phyloP scores from a whole-genome alignment of 225 moss, liverwort and hornwort genomes.

The Ulota crispa region DNA sequence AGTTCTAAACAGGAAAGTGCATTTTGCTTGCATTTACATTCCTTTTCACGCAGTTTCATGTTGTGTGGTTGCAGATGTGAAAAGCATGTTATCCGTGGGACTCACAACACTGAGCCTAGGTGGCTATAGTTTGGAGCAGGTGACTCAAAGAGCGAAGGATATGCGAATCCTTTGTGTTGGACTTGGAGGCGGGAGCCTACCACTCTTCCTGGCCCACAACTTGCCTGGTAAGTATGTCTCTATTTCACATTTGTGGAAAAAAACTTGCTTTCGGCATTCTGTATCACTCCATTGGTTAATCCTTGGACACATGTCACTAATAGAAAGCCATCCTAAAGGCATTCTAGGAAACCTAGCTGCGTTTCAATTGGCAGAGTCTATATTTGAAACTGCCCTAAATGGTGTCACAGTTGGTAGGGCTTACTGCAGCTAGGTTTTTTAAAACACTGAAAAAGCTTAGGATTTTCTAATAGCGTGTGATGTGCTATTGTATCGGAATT shows the following conservation, averaged over 20 bases:
- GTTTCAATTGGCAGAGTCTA: not conserved
- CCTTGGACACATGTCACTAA: not conserved
- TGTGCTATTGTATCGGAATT: not conserved
- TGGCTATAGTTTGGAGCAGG: slow-evolving; percentile 71
- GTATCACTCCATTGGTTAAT: not conserved
- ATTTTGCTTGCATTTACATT: not conserved
- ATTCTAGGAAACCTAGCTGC: not conserved
- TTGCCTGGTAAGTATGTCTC: slow-evolving; percentile 58
- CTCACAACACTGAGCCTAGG: slow-evolving; percentile 77
- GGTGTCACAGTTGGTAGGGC: not conserved
- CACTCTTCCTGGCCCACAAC: slow-evolving; percentile 88
- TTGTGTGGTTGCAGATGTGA: slow-evolving; percentile 68
- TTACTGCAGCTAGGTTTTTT: not conserved
- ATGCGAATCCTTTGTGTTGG: slow-evolving; percentile 91
- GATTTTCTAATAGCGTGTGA: not conserved
- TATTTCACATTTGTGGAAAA: not conserved
- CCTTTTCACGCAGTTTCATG: slow-evolving; percentile 18
- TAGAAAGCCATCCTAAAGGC: not conserved
- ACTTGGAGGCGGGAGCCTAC: slow-evolving; percentile 88
- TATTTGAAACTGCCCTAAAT: not conserved
- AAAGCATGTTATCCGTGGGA: slow-evolving; percentile 89
- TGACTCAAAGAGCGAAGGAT: slow-evolving; percentile 49
- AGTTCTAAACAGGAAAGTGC: not conserved
- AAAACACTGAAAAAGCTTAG: not conserved
- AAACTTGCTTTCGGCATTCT: not conserved